A percentile compares a stretch with the other conserved stretches of the same genome.
These are phyloP conservation scores for Achaetomium macrosporum DNA, from an alignment of 2,329 filamentous ascomycete genomes.

Conservation along the genomic window DNA sequence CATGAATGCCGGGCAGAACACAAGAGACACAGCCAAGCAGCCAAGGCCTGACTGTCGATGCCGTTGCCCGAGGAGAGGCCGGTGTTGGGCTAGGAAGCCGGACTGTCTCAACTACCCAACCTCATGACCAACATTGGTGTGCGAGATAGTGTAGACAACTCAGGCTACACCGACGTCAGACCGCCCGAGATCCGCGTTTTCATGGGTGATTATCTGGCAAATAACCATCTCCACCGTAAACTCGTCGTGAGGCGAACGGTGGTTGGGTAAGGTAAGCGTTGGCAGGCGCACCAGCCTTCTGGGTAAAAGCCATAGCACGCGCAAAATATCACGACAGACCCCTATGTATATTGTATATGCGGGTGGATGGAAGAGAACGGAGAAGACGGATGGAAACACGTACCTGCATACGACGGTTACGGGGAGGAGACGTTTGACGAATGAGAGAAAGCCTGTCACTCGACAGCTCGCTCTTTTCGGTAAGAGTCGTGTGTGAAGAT, in stretches of 20 bases:
- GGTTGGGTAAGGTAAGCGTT: too few relatives aligned
- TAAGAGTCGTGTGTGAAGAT: slow-evolving; percentile 1
- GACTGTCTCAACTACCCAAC: background rate
- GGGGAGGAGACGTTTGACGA: slow-evolving; percentile 3
- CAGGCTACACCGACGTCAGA: too few relatives aligned
- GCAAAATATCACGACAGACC: background rate
- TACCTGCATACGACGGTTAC: slow-evolving; percentile 11
- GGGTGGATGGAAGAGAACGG: slow-evolving; percentile 6
- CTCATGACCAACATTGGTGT: background rate
- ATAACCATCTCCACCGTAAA: too few relatives aligned
- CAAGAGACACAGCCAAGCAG: too few relatives aligned
- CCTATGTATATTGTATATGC: background rate
- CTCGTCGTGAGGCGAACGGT: too few relatives aligned
- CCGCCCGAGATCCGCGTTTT: too few relatives aligned
- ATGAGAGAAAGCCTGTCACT: slow-evolving; percentile 9
- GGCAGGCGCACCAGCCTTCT: too few relatives aligned
- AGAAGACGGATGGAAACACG: slow-evolving; percentile 11
- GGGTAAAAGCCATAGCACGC: too few relatives aligned
- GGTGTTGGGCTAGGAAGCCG: background rate
- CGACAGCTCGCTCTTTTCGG: slow-evolving; percentile 13
- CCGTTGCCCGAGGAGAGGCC: background rate
- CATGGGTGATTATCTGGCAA: too few relatives aligned
- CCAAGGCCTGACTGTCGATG: too few relatives aligned
- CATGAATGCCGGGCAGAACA: background rate
- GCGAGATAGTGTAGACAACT: too few relatives aligned